These are phyloP conservation scores for Tardiomyces blankii DNA, from an alignment of 1,139 yeast species.

Conservation along the genomic window DNA sequence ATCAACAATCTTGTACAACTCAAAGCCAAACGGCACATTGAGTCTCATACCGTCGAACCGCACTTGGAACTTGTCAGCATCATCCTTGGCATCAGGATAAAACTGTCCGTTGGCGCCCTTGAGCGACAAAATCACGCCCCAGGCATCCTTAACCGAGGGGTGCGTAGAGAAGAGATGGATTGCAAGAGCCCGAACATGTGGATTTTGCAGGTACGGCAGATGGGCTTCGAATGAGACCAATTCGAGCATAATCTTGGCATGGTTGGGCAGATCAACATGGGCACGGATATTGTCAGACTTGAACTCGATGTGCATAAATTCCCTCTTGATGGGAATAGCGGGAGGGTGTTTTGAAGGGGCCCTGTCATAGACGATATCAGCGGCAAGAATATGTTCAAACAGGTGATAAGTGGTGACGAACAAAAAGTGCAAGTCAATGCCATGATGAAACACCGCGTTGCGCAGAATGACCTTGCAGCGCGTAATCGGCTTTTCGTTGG, in stretches of 20 bases:
- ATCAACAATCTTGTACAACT: constrained; percentile 57
- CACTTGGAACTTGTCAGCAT: constrained; percentile 14
- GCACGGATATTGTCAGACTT: constrained; percentile 32
- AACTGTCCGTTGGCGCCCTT: constrained; percentile 18
- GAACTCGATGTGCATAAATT: constrained; percentile 28
- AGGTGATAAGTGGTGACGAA: constrained; percentile 14
- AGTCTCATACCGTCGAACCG: constrained; percentile 26
- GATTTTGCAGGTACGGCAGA: constrained; percentile 24
- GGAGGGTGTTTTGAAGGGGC: no score
- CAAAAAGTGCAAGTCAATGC: constrained; percentile 21
- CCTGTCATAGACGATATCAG: no score
- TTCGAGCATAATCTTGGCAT: constrained; percentile 43
- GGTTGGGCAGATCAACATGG: constrained; percentile 39
- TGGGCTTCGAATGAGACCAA: constrained; percentile 30
- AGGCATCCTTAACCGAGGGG: constrained; percentile 38
- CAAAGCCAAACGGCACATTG: constrained; percentile 48
- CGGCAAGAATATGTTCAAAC: constrained; percentile 4
- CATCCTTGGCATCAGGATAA: constrained; percentile 6
- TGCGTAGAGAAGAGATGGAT: constrained; percentile 42
- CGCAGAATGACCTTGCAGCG: constrained; percentile 17
- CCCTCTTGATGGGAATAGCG: constrained; percentile 2
- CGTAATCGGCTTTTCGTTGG: constrained; percentile 6
- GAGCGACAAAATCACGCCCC: constrained; percentile 29
- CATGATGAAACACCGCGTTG: constrained; percentile 17
- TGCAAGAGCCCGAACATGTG: constrained; percentile 26